Base-by-base conservation (phyloP, 306 rosid species). In the Vicia villosa region DNA sequence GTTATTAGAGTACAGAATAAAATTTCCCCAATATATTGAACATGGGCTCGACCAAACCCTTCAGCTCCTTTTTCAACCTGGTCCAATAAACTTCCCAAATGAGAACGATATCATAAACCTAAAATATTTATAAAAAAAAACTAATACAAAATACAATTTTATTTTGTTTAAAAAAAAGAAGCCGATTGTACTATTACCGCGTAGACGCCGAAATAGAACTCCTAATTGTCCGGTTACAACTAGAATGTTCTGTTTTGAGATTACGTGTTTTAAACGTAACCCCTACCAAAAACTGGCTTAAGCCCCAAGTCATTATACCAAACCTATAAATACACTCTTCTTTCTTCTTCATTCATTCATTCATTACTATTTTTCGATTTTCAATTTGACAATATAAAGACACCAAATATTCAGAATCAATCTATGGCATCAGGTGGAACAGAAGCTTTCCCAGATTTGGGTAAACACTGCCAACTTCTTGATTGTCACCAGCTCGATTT, bases 391-490 rank as follows among this genome's bases (percentile, higher is more conserved):
- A 46, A 66, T 13, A 5, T 8, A 61, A 36, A 61, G 3, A 46
- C 4, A 45, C 51, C n/a, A 46, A 46, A 8, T 36, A 34, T 32
- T 10, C 19, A 61, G 9, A 20, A 1, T 26, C 36, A 38, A 58
- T 57, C 51, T 52, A 92, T 89, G 93, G 86, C 73, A 28, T 85
- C 74, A 16, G 96, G 97, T 41, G 98, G 97, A 77, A 88, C 97
- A 5, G 91, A 87, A 83, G 98, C 97, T 77, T 94, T 94, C 8
- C 97, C 95, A 6, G 95, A 94, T 78, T 84, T 94, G 72, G 97
- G 97, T 12, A 74, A 70, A 60, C 97, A 94, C 75, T 94, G 98
- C 75, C 89, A 94, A 21, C 84, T 66, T 26, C 41, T 49, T 3
- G 72, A 88, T 83, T 94, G 98, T 80, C 55, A 84, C 72, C 97